A percentile compares a stretch with the other conserved stretches of the same genome.
These are phyloP conservation scores for Phytophthora melonis DNA, from an alignment of 352 stramenopile genomes.

Conservation along the genomic window DNA sequence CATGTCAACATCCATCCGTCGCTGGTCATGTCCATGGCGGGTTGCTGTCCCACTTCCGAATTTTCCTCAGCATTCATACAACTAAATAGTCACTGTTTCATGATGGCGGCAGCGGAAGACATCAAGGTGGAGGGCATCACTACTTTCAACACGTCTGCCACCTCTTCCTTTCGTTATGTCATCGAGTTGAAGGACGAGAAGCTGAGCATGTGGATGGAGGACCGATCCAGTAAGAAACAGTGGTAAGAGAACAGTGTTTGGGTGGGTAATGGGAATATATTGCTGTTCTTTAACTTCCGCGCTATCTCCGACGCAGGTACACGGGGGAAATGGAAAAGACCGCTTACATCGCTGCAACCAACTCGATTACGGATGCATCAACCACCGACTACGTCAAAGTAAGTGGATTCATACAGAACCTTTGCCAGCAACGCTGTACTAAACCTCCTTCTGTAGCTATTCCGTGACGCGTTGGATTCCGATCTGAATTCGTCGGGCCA, in stretches of 20 bases:
- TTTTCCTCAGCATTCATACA: not conserved
- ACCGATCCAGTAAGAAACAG: constrained; percentile 1
- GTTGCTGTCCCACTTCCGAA: not conserved
- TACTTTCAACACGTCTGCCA: not conserved
- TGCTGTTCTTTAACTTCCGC: not conserved
- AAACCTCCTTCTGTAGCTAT: not conserved
- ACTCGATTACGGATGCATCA: not conserved
- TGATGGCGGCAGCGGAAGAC: not conserved
- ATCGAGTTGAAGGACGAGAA: not conserved
- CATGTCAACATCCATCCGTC: not conserved
- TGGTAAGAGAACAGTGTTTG: not conserved
- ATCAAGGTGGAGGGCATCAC: not conserved
- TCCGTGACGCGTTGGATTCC: not conserved
- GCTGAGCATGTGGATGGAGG: constrained; percentile 1
- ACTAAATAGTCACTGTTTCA: not conserved
- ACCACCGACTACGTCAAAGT: not conserved
- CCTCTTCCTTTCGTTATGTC: not conserved
- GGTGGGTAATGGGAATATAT: not conserved
- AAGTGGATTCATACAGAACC: not conserved
- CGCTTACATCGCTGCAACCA: not conserved
- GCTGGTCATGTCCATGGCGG: not conserved
- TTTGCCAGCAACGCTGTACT: not conserved
- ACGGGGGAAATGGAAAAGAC: not conserved
- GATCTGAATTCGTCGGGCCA: constrained; percentile 1
- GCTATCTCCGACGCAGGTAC: not conserved